A percentile compares a stretch with the other conserved stretches of the same genome.
Evolutionary conservation across 768 basidiomycete species (phyloP).

Genomic region (Kwoniella sp.): DNA sequence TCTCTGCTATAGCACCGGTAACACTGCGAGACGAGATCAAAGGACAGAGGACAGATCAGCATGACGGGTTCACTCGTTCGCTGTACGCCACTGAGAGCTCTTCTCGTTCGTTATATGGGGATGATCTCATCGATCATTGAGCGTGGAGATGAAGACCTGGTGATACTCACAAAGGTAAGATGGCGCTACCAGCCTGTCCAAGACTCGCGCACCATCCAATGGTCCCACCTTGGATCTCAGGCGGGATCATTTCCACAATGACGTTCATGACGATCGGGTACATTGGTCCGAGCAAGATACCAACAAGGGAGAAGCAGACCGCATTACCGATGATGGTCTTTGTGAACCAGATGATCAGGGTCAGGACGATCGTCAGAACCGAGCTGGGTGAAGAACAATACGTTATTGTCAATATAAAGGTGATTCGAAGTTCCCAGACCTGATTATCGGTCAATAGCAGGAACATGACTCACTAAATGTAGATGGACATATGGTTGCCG

Average conservation of each 20-base stretch:
- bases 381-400: slow-evolving; percentile 20
- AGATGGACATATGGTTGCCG: slow-evolving; percentile 55
- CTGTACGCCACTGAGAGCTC: too few species aligned
- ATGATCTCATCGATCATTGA: too few species aligned
- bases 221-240: slow-evolving; percentile 66
- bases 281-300: slow-evolving; percentile 72
- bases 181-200: slow-evolving; percentile 55
- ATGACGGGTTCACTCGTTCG: too few species aligned
- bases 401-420: background rate
- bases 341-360: slow-evolving; percentile 70
- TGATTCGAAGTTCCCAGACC: too few species aligned
- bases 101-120: too few species aligned
- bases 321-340: slow-evolving; percentile 68
- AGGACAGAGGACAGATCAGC: slow-evolving; percentile 3
- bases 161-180: slow-evolving; percentile 55
- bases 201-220: slow-evolving; percentile 57
- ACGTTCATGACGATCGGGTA: slow-evolving; percentile 64
- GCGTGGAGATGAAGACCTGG: too few species aligned
- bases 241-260: slow-evolving; percentile 68
- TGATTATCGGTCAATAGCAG: background rate
- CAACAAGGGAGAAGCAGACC: slow-evolving; percentile 67
- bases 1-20: slow-evolving; percentile 40
- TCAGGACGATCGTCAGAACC: slow-evolving; percentile 58
- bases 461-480: slow-evolving; percentile 51
- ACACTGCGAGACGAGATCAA: slow-evolving; percentile 18